phyloP scores from a whole-genome alignment of 345 rosid species.

The Hibiscus tridactylites region DNA sequence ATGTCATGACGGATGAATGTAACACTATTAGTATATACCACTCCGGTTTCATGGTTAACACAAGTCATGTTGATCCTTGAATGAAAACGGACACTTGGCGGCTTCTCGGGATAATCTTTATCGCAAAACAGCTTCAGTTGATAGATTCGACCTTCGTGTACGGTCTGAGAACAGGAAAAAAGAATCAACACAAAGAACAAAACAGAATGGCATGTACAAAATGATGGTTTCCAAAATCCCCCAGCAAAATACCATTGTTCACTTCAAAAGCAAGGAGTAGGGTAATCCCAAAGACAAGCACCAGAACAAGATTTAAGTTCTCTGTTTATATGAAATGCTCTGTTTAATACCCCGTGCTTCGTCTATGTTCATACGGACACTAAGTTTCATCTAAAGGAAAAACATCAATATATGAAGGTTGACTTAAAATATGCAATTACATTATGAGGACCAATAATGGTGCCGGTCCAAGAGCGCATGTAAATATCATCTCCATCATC shows the following conservation, averaged over 20 bases:
- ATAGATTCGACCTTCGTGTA: constrained; percentile 92
- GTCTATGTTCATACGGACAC: background rate
- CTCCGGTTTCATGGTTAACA: constrained; percentile 92
- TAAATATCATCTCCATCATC: background rate
- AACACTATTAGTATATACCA: background rate
- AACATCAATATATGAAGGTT: background rate
- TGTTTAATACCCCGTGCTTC: background rate
- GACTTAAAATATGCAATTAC: background rate
- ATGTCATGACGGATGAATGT: background rate
- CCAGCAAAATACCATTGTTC: background rate
- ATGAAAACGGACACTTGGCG: constrained; percentile 90
- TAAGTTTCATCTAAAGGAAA: background rate
- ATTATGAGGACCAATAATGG: background rate
- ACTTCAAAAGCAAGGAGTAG: background rate
- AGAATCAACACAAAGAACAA: background rate
- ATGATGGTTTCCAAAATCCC: background rate
- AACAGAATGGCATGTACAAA: background rate
- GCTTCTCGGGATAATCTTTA: constrained; percentile 95
- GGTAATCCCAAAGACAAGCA: background rate
- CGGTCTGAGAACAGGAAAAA: constrained; percentile 45
- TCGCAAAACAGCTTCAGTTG: constrained; percentile 95
- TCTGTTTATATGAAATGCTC: background rate
- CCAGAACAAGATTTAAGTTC: background rate
- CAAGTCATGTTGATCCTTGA: constrained; percentile 89
- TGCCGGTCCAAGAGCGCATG: background rate